A percentile compares a stretch with the other conserved stretches of the same genome.
Conservation (phyloP, 2,329 filamentous ascomycete genomes). For the Hypoxylon sp. region DNA sequence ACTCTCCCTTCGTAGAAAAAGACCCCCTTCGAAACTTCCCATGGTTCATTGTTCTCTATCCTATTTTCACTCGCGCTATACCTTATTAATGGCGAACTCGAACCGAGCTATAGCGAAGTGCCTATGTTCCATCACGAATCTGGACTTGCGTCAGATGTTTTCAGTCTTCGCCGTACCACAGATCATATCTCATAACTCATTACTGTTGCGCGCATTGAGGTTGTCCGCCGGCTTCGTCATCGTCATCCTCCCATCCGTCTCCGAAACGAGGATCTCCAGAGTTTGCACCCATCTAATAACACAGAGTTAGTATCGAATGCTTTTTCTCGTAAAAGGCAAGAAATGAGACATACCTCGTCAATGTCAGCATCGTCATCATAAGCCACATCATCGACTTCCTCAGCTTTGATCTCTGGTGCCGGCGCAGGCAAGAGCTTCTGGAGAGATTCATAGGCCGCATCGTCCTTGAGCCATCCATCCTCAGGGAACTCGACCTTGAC, state of each 20-base stretch:
- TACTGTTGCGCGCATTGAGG: conserved; percentile 83
- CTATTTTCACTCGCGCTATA: conserved; percentile 12
- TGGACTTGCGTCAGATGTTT: conserved; percentile 33
- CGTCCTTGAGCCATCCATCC: conserved; percentile 83
- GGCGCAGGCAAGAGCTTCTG: conserved; percentile 81
- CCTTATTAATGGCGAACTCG: conserved; percentile 21
- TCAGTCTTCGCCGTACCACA: conserved; percentile 37
- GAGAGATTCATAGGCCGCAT: conserved; percentile 79
- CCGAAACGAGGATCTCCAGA: conserved; percentile 77
- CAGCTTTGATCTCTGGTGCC: conserved; percentile 72
- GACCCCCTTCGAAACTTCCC: not conserved
- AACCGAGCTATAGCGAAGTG: conserved; percentile 15
- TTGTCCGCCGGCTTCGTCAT: conserved; percentile 75
- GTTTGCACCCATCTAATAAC: conserved; percentile 76
- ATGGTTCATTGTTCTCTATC: conserved; percentile 24
- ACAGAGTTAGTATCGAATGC: conserved; percentile 49
- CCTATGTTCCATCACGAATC: conserved; percentile 29
- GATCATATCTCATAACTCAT: conserved; percentile 55
- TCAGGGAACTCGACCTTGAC: conserved; percentile 92
- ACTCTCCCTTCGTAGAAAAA: conserved; percentile 5
- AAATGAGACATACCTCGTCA: conserved; percentile 73
- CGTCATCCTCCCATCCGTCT: conserved; percentile 74
- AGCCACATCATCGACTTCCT: conserved; percentile 88
- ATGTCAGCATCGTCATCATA: conserved; percentile 88
- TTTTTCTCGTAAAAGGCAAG: not conserved